Evolutionary conservation across 352 stramenopile species (phyloP).

Genomic region (Phytophthora hybrid): DNA sequence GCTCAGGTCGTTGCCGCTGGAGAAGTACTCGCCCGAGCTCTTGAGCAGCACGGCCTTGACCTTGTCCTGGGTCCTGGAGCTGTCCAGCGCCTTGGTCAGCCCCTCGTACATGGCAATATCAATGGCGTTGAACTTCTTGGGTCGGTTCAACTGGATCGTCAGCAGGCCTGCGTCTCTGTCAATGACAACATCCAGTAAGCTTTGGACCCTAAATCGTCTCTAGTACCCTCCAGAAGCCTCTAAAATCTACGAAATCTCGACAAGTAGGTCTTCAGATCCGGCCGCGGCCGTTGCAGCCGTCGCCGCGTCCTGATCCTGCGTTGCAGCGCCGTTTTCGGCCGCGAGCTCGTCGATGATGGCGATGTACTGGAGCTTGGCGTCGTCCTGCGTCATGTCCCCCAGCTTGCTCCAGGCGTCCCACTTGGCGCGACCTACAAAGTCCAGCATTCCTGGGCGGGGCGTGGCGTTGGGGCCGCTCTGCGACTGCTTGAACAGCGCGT

Average conservation of each 20-base stretch:
- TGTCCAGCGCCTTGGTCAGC: slow-evolving; percentile 74
- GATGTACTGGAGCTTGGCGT: slow-evolving; percentile 80
- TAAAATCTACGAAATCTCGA: slow-evolving; percentile 56
- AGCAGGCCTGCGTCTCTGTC: slow-evolving; percentile 67
- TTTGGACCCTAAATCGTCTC: background rate
- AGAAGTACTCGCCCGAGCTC: slow-evolving; percentile 89
- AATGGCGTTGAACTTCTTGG: slow-evolving; percentile 90
- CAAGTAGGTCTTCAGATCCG: slow-evolving; percentile 57
- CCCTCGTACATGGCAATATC: slow-evolving; percentile 86
- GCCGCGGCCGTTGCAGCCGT: background rate
- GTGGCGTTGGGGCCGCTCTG: slow-evolving; percentile 70
- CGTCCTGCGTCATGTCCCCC: slow-evolving; percentile 69
- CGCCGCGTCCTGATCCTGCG: slow-evolving; percentile 7
- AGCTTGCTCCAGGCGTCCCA: slow-evolving; percentile 84
- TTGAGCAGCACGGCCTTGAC: slow-evolving; percentile 91
- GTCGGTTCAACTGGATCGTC: slow-evolving; percentile 83
- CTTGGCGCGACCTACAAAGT: slow-evolving; percentile 86
- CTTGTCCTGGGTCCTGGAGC: slow-evolving; percentile 63
- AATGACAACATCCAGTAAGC: background rate
- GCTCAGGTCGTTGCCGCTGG: slow-evolving; percentile 89
- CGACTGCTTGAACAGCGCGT: slow-evolving; percentile 88
- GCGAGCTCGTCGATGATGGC: slow-evolving; percentile 78
- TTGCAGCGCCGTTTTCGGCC: slow-evolving; percentile 46
- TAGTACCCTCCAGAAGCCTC: background rate
- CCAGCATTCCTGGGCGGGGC: slow-evolving; percentile 76